Base-by-base conservation (phyloP, 2,329 filamentous ascomycete genomes). In the Paecilomyces formosus region DNA sequence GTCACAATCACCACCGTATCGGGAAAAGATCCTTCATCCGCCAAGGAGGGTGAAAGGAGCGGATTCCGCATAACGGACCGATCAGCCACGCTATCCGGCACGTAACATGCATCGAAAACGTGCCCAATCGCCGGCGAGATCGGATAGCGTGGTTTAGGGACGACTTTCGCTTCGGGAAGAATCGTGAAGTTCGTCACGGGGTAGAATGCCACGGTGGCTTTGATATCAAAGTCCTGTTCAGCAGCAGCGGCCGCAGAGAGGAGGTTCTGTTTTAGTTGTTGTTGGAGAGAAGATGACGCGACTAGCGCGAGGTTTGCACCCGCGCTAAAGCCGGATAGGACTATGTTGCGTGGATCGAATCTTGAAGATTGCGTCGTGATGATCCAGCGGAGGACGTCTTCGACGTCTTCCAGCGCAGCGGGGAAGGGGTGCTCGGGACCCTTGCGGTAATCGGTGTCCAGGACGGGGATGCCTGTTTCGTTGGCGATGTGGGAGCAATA, bases 381-480 rank as follows among this genome's bases (percentile, higher is more conserved):
- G 2, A 80, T 71, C 1, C 77, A 76, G 3, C 68, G 69, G 2
- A 79, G 63, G 1, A 77, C 76, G 58, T 80, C 78, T 56, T 80
- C 78, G 9, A 75, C 75, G 60, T 81, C 78, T 60, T 78, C 73
- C 18, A 79, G 72, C 1, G 78, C 78, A 0, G 76, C 76, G 0
- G 78, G 78, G 54, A 78, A 80, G 39, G 77, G 72, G 58, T 77
- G 70, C 58, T 78, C 72, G 0, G 78, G 78, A 3, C 76, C 78
- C 53, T 79, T 76, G 35, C 78, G 74, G 60, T 81, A 81, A 55
- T 79, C 78, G 3, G 79, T 78, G 54, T 72, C 76, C 54, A 80
- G 74, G 51, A 78, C 77, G 5, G 79, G 70, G 11, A 73, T 70
- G 3, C 70, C 65, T 11, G 79, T 70, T 62, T 77, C 72, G 11